These are phyloP conservation scores for Diaporthe sp. DNA, from an alignment of 2,329 filamentous ascomycete genomes.

Conservation along the genomic window DNA sequence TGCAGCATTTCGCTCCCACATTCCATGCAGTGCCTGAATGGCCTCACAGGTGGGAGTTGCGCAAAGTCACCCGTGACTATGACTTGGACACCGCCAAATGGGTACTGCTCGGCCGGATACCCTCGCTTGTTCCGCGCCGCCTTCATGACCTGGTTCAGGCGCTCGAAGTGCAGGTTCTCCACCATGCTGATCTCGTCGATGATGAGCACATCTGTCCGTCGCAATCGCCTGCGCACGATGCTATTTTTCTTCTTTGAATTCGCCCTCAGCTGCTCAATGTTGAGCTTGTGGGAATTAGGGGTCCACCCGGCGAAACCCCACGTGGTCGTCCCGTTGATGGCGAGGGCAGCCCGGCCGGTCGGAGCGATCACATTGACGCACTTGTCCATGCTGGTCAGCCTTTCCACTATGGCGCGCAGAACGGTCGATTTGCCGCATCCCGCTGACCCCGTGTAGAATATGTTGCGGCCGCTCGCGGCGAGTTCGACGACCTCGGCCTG, in stretches of 20 bases:
- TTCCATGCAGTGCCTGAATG: too few species aligned
- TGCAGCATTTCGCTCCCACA: constrained; percentile 56
- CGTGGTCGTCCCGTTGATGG: too few species aligned
- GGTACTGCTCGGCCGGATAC: too few species aligned
- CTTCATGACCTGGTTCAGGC: too few species aligned
- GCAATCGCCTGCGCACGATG: constrained; percentile 48
- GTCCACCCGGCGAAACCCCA: constrained; percentile 68
- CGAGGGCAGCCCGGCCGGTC: constrained; percentile 69
- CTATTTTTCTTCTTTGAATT: constrained; percentile 44
- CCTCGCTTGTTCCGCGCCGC: too few species aligned
- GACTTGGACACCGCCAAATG: too few species aligned
- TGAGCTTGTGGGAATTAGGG: constrained; percentile 54
- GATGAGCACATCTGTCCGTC: constrained; percentile 63
- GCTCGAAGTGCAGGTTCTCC: too few species aligned
- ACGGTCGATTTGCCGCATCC: constrained; percentile 70
- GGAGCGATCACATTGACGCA: constrained; percentile 66
- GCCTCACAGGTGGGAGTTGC: too few species aligned
- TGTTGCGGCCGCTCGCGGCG: too few species aligned
- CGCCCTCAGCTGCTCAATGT: constrained; percentile 47
- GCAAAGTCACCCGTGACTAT: too few species aligned
- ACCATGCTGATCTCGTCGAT: constrained; percentile 76
- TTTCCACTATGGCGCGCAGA: constrained; percentile 57
- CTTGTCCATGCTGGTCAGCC: constrained; percentile 47
- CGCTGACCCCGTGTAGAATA: too few species aligned
- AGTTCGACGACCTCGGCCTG: too few species aligned